Evolutionary conservation across 805 yeast species (phyloP).

Genomic region (Candida schatavii): DNA sequence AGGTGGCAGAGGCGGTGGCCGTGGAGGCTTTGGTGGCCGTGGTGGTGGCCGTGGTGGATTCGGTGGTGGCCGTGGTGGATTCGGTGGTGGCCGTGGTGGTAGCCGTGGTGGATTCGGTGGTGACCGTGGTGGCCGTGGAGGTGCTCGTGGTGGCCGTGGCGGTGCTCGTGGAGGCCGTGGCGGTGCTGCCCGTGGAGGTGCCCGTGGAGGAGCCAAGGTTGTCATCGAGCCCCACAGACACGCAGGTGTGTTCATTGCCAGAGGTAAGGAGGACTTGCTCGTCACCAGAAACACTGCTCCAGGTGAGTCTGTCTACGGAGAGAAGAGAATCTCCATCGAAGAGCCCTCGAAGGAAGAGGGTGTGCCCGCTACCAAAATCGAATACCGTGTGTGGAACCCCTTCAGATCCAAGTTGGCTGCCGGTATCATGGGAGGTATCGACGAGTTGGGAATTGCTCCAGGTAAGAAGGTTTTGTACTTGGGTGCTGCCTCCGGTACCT

Average conservation of each 20-base stretch:
- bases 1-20: conserved; percentile 51
- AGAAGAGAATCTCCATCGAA: conserved; percentile 91
- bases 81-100: conserved; percentile 48
- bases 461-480: conserved; percentile 96
- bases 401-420: conserved; percentile 99
- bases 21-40: conserved; percentile 52
- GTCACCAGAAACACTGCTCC: conserved; percentile 97
- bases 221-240: conserved; percentile 98
- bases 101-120: conserved; percentile 31
- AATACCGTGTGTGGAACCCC: conserved; percentile 99
- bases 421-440: conserved; percentile 99
- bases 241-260: conserved; percentile 97
- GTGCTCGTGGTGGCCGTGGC: conserved; percentile 40
- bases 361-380: conserved; percentile 88
- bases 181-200: conserved; percentile 79
- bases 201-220: conserved; percentile 90
- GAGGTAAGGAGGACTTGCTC: conserved; percentile 98
- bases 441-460: conserved; percentile 94
- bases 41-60: conserved; percentile 54
- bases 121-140: conserved; percentile 33
- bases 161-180: conserved; percentile 57
- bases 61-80: conserved; percentile 45
- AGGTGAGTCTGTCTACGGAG: conserved; percentile 98
- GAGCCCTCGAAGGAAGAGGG: conserved; percentile 88
- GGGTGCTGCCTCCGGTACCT: conserved; percentile 99